Conservation (phyloP, 2,329 filamentous ascomycete species). For the Uncinocarpus reesii region DNA sequence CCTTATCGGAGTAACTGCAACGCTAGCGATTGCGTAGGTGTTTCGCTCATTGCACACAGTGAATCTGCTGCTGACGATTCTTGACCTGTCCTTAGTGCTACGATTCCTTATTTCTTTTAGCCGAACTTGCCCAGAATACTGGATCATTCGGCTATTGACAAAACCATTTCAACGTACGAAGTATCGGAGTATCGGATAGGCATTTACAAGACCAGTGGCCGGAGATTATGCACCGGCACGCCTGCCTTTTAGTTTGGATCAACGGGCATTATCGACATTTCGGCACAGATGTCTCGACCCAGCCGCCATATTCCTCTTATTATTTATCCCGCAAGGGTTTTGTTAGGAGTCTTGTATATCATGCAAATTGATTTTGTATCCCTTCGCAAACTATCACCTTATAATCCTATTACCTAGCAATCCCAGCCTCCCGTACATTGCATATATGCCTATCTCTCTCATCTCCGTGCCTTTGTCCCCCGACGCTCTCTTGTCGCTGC, state of each 20-base stretch:
- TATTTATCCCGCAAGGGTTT: conserved; percentile 14
- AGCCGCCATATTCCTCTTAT: conserved; percentile 15
- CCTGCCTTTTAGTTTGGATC: not conserved
- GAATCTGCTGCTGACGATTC: conserved; percentile 4
- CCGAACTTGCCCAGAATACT: not conserved
- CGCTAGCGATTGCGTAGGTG: conserved; percentile 81
- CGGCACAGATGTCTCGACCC: conserved; percentile 14
- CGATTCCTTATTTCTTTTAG: conserved; percentile 41
- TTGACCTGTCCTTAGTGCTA: conserved; percentile 26
- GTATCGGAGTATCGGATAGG: not conserved
- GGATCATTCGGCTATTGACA: too few relatives aligned
- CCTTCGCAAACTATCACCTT: not conserved
- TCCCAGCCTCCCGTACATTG: conserved; percentile 1
- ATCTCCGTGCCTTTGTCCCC: not conserved
- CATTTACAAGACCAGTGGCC: not conserved
- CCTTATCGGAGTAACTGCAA: conserved; percentile 74
- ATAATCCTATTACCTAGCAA: conserved; percentile 5
- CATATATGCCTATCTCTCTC: not conserved
- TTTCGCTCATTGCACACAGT: not conserved
- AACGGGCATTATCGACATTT: not conserved
- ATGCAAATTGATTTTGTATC: not conserved
- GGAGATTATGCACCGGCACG: not conserved
- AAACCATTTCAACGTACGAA: too few relatives aligned
- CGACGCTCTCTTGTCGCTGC: not conserved
- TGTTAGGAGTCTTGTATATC: conserved; percentile 6